Conservation (phyloP, 305 asterid species). For the Ajuga reptans region DNA sequence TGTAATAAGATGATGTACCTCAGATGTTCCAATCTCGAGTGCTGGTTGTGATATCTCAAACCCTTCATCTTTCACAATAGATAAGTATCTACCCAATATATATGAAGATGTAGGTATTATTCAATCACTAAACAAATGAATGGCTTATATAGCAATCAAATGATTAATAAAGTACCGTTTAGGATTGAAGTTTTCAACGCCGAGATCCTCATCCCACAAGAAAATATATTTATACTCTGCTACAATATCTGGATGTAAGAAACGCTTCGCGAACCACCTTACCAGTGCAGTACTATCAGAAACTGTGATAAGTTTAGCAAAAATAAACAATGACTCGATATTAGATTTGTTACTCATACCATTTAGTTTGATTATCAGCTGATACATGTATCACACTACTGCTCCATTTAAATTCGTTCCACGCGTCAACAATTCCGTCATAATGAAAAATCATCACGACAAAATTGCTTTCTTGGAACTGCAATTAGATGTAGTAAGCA, state of each 20-base stretch:
- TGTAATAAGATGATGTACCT: slow-evolving; percentile 86
- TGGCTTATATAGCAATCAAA: too few species aligned
- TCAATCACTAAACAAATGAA: too few species aligned
- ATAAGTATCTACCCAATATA: slow-evolving; percentile 38
- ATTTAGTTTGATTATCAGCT: slow-evolving; percentile 74
- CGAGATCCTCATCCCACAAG: slow-evolving; percentile 93
- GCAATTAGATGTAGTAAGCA: slow-evolving; percentile 12
- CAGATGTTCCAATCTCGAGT: slow-evolving; percentile 52
- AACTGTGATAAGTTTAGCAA: background rate
- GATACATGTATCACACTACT: slow-evolving; percentile 56
- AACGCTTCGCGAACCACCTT: slow-evolving; percentile 95
- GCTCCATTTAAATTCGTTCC: slow-evolving; percentile 68
- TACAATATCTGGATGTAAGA: slow-evolving; percentile 80
- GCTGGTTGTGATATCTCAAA: slow-evolving; percentile 84
- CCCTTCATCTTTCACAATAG: slow-evolving; percentile 61
- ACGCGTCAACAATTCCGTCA: slow-evolving; percentile 67
- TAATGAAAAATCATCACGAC: slow-evolving; percentile 85
- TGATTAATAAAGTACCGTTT: slow-evolving; percentile 32
- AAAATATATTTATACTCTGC: slow-evolving; percentile 58
- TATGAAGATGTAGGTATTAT: too few species aligned
- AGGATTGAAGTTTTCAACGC: slow-evolving; percentile 70
- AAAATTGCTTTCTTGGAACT: slow-evolving; percentile 66
- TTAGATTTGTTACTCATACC: too few species aligned
- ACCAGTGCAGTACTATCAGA: background rate
- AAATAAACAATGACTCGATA: too few species aligned